Evolutionary conservation across 1,284 basidiomycete species (phyloP).

Genomic region (Boletus sp.): DNA sequence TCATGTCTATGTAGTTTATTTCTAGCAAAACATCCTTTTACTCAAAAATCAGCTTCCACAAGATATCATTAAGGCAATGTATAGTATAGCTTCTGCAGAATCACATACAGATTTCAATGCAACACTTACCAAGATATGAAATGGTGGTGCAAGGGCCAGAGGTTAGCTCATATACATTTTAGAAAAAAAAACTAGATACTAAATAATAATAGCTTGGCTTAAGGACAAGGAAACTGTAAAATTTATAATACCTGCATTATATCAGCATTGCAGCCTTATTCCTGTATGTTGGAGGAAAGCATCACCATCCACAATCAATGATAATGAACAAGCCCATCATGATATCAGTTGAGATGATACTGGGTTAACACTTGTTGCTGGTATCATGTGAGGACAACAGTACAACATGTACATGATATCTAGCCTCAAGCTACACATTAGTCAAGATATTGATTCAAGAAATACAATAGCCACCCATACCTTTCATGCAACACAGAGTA

Average conservation of each 20-base stretch:
- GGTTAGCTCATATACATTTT: not conserved
- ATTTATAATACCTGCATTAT: conserved; percentile 7
- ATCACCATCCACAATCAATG: conserved; percentile 1
- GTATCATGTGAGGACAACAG: too few species aligned
- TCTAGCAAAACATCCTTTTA: conserved; percentile 3
- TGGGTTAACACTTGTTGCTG: too few species aligned
- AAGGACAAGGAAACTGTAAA: conserved; percentile 10
- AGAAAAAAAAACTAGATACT: too few species aligned
- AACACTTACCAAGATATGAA: not conserved
- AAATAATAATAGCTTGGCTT: conserved; percentile 2
- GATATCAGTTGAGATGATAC: too few species aligned
- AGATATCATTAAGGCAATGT: conserved; percentile 1
- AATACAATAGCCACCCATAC: not conserved
- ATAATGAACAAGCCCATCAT: too few species aligned
- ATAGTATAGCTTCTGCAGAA: conserved; percentile 6
- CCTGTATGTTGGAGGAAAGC: conserved; percentile 12
- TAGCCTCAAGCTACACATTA: not conserved
- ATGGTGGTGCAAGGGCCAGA: not conserved
- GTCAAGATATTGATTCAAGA: not conserved
- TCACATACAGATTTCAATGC: not conserved
- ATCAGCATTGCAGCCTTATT: conserved; percentile 9
- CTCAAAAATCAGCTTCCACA: not conserved
- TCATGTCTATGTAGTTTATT: conserved; percentile 2
- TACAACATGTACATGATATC: too few species aligned
- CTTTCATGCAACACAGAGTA: not conserved